Evolutionary conservation across 2,329 filamentous ascomycete species (phyloP).

Genomic region (Neofusicoccum laricinum): DNA sequence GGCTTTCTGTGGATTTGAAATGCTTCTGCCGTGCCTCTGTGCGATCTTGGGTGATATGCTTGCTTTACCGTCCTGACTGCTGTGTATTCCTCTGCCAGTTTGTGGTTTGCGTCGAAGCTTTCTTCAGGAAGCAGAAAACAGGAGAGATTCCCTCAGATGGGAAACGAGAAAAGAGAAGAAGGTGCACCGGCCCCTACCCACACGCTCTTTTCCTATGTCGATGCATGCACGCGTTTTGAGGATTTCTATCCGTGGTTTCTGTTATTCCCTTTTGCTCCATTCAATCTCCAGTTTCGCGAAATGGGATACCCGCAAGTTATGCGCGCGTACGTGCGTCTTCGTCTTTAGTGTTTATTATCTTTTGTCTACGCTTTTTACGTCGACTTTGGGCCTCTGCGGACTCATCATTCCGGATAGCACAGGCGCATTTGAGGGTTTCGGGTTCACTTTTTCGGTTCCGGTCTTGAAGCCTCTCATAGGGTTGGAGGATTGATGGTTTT

Average conservation of each 20-base stretch:
- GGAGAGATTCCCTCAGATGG: neutral
- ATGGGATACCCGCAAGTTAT: neutral
- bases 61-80: no score
- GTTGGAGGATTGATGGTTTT: neutral
- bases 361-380: neutral
- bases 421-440: neutral
- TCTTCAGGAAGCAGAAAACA: neutral
- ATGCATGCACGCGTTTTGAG: neutral
- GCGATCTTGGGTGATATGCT: no score
- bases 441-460: neutral
- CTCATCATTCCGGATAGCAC: neutral
- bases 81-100: no score
- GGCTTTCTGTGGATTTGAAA: neutral
- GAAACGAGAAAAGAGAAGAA: neutral
- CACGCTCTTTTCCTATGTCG: neutral
- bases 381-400: neutral
- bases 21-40: neutral
- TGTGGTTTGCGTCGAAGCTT: no score
- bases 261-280: neutral
- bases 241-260: neutral
- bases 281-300: neutral
- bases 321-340: no score
- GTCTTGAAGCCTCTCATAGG: neutral
- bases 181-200: neutral
- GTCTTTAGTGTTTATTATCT: neutral